Conservation (phyloP, 164 flowering plant genomes). For the Vitis cinerea region DNA sequence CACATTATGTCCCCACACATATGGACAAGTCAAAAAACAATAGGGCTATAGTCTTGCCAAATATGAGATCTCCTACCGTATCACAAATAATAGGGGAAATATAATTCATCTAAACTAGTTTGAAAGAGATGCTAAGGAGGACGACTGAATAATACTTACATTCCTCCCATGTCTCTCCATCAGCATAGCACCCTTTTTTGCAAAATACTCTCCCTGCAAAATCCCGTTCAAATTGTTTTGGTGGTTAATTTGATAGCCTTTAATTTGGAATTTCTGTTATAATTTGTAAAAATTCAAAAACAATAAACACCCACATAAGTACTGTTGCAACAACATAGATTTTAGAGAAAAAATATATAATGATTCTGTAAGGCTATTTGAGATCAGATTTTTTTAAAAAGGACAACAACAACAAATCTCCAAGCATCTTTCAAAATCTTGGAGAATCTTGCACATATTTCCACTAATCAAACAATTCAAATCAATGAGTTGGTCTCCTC, state of each 20-base stretch:
- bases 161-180: conserved; percentile 90
- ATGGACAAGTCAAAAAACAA: not conserved
- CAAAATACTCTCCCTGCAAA: conserved; percentile 90
- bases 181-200: conserved; percentile 85
- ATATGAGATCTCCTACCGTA: not conserved
- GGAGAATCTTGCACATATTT: not conserved
- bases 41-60: no score
- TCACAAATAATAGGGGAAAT: not conserved
- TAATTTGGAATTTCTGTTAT: not conserved
- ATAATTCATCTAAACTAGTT: not conserved
- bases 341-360: no score
- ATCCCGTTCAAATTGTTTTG: conserved; percentile 5
- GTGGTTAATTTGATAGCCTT: conserved; percentile 5
- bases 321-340: no score
- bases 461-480: not conserved
- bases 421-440: not conserved
- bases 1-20: no score
- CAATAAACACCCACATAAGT: no score
- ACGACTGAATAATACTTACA: conserved; percentile 51
- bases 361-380: no score
- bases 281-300: no score
- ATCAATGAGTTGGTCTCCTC: not conserved
- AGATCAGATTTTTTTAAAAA: no score
- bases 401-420: no score
- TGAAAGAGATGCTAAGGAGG: not conserved